Evolutionary conservation across 768 basidiomycete species (phyloP), one percentile per base, ranked within the genome.

Genomic region (Termitomyces sp.): DNA sequence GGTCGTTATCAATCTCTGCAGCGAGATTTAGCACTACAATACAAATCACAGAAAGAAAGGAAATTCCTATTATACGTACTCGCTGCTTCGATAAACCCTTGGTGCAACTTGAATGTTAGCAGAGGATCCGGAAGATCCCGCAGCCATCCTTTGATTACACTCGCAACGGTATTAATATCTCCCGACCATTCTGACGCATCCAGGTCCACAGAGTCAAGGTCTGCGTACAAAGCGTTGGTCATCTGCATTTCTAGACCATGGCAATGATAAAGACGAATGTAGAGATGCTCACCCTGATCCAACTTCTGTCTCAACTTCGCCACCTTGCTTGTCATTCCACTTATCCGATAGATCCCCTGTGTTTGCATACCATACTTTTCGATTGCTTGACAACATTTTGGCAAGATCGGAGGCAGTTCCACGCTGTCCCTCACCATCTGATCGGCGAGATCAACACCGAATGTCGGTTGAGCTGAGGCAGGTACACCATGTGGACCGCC

Each of bases 131-230:
- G 95, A 40, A 98, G 77, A 66, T 99, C 97, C 59, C 97, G 81
- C 64, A 99, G 78, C 95, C 97, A 99, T 64, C 94, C 77, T 71
- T 99, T 99, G 58, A 98, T 75, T 22, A 87, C 91, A 54, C 93
- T 90, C n/a, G 97, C 81, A 50, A 98, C 88, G 57, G 91, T 93
- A 74, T 96, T 98, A 71, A 98, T 94, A 68, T 99, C 97, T 17
- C 84, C 79, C 34, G 89, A 82, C 90, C 94, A 94, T 68, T 98
- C 96, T 4, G 89, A 83, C 6, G 86, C 77, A 66, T 93, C 84
- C 50, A 99, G 76, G 70, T 98, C 87, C 35, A 94, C 90, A 1
- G 84, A 77, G 17, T 97, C 90, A 45, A 98, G 71, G 68, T 98
- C 96, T 77, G 51, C 51, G 55, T 24, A 35, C 41, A 35, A 45